Base-by-base conservation (phyloP, 2,329 filamentous ascomycete genomes). In the Torrubiella hemipterigena region DNA sequence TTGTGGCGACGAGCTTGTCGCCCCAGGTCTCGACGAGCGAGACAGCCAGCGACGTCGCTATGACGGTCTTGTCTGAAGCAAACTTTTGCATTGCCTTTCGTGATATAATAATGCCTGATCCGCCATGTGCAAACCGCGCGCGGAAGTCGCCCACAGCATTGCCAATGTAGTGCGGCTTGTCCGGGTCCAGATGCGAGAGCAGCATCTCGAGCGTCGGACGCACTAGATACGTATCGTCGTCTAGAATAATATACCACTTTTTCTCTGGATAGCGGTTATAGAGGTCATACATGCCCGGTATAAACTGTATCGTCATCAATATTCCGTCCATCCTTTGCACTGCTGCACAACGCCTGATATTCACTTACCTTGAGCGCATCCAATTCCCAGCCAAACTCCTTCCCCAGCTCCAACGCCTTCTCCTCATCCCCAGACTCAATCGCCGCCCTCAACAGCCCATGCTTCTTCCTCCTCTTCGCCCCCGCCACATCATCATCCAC, bases 221-320 rank as follows among this genome's bases (percentile, higher is more conserved):
- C 27, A 72, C 55, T 27, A 73, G 45, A 43, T 64, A 73, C 1
- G 67, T 73, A 44, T 74, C 69, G 46, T 73, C 69, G 47, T 73
- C 69, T 11, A 69, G 48, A 39, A 73, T 62, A 38, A 73, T 47
- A 42, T 72, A 73, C 69, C 69, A 73, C 44, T 69, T 69, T 52
- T 72, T 73, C 37, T 55, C 47, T 1, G 68, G 69, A 44, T 71
- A 54, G 12, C 50, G 55, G 23, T 55, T 48, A 52, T 64, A 69
- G 14, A 63, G 54, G 37, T 67, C 58, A 40, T 72, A 65, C 40
- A 74, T 60, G 26, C 66, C 63, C 24, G 66, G 61, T 31, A 73
- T 61, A 43, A 71, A 71, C 68, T 72, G 36, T 27, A 22, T n/a
- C 2, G 17, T 33, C 14, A 37, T 26, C 30, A 24, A 31, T 18